Conservation (phyloP, 1,284 basidiomycete species). For the Vanrija sp. region DNA sequence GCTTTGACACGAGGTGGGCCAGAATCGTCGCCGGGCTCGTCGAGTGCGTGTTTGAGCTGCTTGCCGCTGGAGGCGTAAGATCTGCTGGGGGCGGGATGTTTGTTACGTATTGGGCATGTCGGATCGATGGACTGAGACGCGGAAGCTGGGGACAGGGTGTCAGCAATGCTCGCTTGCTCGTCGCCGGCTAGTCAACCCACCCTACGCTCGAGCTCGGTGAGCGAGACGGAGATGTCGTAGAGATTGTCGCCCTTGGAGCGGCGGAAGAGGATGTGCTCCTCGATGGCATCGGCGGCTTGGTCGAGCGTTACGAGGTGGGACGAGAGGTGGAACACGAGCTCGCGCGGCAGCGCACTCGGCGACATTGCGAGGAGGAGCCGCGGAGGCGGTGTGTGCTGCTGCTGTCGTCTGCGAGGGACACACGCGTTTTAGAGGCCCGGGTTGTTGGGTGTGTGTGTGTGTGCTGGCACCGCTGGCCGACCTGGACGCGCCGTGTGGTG, state of each 20-base stretch:
- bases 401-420: background rate
- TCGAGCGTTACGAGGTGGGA: conserved; percentile 6
- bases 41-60: conserved; percentile 36
- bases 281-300: conserved; percentile 29
- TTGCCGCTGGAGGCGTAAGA: conserved; percentile 33
- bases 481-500: background rate
- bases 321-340: conserved; percentile 6
- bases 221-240: conserved; percentile 35
- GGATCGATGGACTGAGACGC: conserved; percentile 32
- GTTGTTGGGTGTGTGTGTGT: no score
- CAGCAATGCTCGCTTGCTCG: no score
- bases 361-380: conserved; percentile 3
- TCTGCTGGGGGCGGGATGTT: conserved; percentile 44
- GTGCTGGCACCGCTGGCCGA: background rate
- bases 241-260: conserved; percentile 41
- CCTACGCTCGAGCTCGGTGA: conserved; percentile 36
- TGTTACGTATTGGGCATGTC: conserved; percentile 40
- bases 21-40: conserved; percentile 34
- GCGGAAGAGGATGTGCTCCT: conserved; percentile 42
- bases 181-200: conserved; percentile 18
- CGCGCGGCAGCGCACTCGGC: conserved; percentile 5
- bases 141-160: conserved; percentile 18
- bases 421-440: background rate
- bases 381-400: background rate
- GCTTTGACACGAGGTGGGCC: conserved; percentile 33